These are phyloP conservation scores for Colletotrichum lentis DNA, from an alignment of 2,329 filamentous ascomycete species.

Conservation along the genomic window DNA sequence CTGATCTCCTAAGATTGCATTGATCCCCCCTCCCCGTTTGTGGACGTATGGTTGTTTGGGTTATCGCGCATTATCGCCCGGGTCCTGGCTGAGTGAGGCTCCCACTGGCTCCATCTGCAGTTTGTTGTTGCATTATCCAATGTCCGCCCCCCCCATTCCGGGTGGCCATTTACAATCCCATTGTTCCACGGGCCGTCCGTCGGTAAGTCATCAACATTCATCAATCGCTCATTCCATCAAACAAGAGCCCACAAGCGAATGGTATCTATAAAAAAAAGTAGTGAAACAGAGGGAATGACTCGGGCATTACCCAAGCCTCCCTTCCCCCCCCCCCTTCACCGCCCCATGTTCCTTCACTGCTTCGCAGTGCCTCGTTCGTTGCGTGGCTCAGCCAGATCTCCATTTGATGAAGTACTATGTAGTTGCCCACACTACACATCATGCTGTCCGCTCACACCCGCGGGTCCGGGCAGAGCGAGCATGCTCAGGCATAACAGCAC, in stretches of 20 bases:
- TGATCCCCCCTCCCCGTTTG: background rate
- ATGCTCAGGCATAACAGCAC: background rate
- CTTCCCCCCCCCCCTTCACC: background rate
- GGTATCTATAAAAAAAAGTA: background rate
- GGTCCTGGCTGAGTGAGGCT: background rate
- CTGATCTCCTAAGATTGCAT: background rate
- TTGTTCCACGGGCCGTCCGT: background rate
- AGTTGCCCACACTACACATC: background rate
- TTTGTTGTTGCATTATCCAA: background rate
- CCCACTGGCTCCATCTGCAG: background rate
- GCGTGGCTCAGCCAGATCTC: too few relatives aligned
- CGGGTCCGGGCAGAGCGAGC: background rate
- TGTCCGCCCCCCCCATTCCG: background rate
- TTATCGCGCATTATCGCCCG: slow-evolving; percentile 13
- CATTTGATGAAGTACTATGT: background rate
- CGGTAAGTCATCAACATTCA: background rate
- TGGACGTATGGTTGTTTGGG: background rate
- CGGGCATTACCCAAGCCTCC: slow-evolving; percentile 22
- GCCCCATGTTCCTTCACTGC: background rate
- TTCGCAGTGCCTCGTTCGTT: background rate
- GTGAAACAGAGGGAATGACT: slow-evolving; percentile 16
- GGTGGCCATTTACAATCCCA: slow-evolving; percentile 1
- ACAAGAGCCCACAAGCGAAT: slow-evolving; percentile 1
- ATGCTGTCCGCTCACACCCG: background rate
- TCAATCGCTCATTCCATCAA: slow-evolving; percentile 2